Evolutionary conservation across 1,284 basidiomycete species (phyloP).

Genomic region (Puccinia polysora): DNA sequence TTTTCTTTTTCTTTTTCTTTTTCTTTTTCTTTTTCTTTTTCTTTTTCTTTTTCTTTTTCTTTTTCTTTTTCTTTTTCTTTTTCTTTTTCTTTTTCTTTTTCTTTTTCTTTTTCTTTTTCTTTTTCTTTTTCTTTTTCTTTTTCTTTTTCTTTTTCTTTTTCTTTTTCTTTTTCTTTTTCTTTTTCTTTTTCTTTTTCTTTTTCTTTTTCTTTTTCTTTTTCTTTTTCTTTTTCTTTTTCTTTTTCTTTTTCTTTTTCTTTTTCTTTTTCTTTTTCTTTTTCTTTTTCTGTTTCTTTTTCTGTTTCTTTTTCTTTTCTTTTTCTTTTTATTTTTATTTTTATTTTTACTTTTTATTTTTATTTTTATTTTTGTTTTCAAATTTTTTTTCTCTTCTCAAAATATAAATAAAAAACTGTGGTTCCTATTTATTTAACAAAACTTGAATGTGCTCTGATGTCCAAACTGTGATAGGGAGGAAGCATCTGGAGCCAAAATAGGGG

Average conservation of each 20-base stretch:
- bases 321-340: not conserved
- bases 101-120: not conserved
- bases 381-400: too few relatives aligned
- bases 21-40: too few relatives aligned
- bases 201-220: not conserved
- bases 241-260: not conserved
- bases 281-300: too few relatives aligned
- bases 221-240: not conserved
- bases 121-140: not conserved
- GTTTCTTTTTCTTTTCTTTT: too few relatives aligned
- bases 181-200: not conserved
- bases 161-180: not conserved
- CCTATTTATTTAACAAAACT: not conserved
- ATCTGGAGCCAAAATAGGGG: too few relatives aligned
- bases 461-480: not conserved
- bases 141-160: not conserved
- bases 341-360: not conserved
- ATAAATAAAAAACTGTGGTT: not conserved
- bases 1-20: too few relatives aligned
- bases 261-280: not conserved
- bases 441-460: not conserved
- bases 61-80: too few relatives aligned
- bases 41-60: too few relatives aligned
- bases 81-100: too few relatives aligned
- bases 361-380: too few relatives aligned